These are phyloP conservation scores for Paraleonurus japonicus DNA, from an alignment of 257 asterid species.

Conservation along the genomic window DNA sequence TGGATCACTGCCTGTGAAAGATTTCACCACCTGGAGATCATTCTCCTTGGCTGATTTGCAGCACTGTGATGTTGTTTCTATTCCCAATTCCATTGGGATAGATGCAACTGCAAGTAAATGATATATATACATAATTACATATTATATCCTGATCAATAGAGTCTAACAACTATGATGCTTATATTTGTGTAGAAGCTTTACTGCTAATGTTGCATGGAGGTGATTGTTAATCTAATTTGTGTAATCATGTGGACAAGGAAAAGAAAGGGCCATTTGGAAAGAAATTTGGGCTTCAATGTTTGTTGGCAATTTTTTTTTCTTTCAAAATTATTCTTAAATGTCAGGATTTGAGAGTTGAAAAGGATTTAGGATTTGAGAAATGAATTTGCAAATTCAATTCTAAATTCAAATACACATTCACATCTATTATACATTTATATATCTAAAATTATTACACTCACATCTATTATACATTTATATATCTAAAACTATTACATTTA, in stretches of 20 bases:
- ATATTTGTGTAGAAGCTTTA: background rate
- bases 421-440: too few relatives aligned
- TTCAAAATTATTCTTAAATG: too few relatives aligned
- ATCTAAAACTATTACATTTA: too few relatives aligned
- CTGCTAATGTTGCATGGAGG: background rate
- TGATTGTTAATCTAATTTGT: background rate
- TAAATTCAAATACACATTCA: too few relatives aligned
- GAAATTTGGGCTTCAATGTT: background rate
- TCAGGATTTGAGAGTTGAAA: too few relatives aligned
- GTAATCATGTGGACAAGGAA: background rate
- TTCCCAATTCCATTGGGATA: constrained; percentile 14
- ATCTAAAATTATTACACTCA: too few relatives aligned
- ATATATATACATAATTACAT: too few relatives aligned
- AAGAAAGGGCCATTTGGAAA: background rate
- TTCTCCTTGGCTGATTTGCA: constrained; percentile 69
- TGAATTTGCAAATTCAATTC: too few relatives aligned
- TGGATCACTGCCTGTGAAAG: constrained; percentile 24
- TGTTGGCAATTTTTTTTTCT: too few relatives aligned
- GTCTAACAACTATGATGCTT: constrained; percentile 19
- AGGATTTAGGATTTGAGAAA: too few relatives aligned
- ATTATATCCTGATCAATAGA: constrained; percentile 2
- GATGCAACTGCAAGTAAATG: constrained; percentile 26
- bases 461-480: too few relatives aligned
- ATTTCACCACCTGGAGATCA: constrained; percentile 51
- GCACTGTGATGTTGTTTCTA: constrained; percentile 31